Conservation (phyloP, 352 stramenopile genomes). For the Plasmopara halstedii region DNA sequence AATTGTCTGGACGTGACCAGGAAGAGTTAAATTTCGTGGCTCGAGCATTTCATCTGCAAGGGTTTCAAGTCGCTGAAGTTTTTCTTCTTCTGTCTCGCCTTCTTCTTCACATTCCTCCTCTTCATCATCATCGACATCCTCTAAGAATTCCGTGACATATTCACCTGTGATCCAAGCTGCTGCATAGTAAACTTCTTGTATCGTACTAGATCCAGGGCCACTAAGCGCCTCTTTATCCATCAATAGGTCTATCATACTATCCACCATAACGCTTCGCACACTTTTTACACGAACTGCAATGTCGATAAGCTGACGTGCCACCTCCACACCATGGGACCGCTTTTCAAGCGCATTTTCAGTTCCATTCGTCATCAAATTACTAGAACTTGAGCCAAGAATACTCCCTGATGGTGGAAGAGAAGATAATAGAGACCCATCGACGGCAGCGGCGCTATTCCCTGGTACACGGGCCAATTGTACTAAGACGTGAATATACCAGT, state of each 20-base stretch:
- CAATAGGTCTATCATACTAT: constrained; percentile 92
- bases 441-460: constrained; percentile 41
- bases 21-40: constrained; percentile 72
- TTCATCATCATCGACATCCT: constrained; percentile 71
- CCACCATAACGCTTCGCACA: constrained; percentile 92
- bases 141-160: constrained; percentile 90
- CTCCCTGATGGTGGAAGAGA: constrained; percentile 26
- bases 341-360: constrained; percentile 23
- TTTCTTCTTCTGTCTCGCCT: constrained; percentile 64
- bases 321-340: constrained; percentile 67
- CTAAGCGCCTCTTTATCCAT: constrained; percentile 80
- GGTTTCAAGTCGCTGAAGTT: constrained; percentile 82
- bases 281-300: constrained; percentile 95
- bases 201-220: constrained; percentile 62
- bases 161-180: constrained; percentile 98
- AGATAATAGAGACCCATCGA: constrained; percentile 29
- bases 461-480: constrained; percentile 91
- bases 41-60: constrained; percentile 76
- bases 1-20: constrained; percentile 86
- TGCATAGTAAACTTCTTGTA: constrained; percentile 92
- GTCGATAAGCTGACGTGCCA: constrained; percentile 94
- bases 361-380: constrained; percentile 16
- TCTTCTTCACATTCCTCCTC: constrained; percentile 77
- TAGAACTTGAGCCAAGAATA: constrained; percentile 31
- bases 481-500: constrained; percentile 98